Percentiles rank a stretch among this genome's conserved stretches.
Conservation (phyloP, 257 asterid species). For the Nicotiana tomentosiformis region DNA sequence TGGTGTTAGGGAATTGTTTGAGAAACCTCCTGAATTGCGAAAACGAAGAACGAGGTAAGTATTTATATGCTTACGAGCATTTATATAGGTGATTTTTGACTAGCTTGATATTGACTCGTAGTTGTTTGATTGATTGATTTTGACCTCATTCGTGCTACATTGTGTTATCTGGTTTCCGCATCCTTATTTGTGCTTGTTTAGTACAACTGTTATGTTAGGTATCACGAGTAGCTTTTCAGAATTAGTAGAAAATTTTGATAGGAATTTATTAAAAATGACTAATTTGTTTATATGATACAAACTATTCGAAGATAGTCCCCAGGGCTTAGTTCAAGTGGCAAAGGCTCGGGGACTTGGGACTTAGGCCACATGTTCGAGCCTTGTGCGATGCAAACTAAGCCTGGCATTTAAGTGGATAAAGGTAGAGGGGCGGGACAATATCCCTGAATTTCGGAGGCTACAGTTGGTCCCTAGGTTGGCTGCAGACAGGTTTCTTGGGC, state of each 20-base stretch:
- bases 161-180: not conserved
- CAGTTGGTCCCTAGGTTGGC: no score
- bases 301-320: not conserved
- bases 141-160: not conserved
- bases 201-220: not conserved
- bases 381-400: no score
- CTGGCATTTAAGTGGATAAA: no score
- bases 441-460: no score
- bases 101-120: not conserved
- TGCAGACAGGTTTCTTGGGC: no score
- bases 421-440: no score
- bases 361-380: no score
- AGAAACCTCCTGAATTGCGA: slow-evolving; percentile 92
- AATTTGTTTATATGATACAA: not conserved
- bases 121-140: not conserved
- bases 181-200: not conserved
- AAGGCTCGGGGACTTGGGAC: no score
- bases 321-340: no score
- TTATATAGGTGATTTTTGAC: not conserved
- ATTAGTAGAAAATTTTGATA: not conserved
- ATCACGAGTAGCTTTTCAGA: not conserved
- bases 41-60: slow-evolving; percentile 82
- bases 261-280: not conserved
- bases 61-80: not conserved
- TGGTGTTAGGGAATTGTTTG: slow-evolving; percentile 89